Base-by-base conservation (phyloP, 768 basidiomycete species). In the Mycena vulgaris region DNA sequence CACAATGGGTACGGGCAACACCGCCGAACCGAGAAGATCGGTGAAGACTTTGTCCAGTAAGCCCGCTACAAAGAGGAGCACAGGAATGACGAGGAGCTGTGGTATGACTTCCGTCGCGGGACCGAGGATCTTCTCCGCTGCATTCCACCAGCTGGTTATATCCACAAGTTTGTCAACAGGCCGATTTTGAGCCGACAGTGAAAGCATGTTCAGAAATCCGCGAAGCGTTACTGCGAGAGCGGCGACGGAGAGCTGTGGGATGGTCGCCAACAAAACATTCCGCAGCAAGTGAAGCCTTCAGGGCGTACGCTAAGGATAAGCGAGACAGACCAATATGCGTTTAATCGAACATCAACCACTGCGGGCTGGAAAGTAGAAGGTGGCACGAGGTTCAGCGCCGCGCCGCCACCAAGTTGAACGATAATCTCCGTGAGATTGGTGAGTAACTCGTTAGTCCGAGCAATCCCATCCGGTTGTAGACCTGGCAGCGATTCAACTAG, bases 381-480 rank as follows among this genome's bases (percentile, higher is more conserved):
- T n/a, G 70, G 23, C 7, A 19, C 28, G 19, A 35, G 25, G n/a
- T 31, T 14, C 6, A 10, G n/a, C 3, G 3, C 10, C 23, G 52
- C 17, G 25, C 19, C 37, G 45, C 23, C 31, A 45, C 40, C 53
- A 4, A 69, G 40, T 14, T 45, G 55, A 30, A 64, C 52, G 42
- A 77, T 23, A 63, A 48, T 60, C 39, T 61, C 45, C 42, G 68
- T 83, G 76, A 83, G 69, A 39, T 82, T 56, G 74, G 73, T 27
- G 71, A 83, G 45, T 77, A 81, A 14, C 74, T 80, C 53, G 76
- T 83, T 55, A 58, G 81, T 79, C 17, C 60, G 64, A 33, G 52
- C 65, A 39, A 31, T 47, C 35, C 69, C 63, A 31, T 65, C 62
- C 33, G 40, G 66, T 53, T 62, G 47, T 35, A 62, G 61, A 10